phyloP scores from a whole-genome alignment of 129 eudicot genomes.

The carrot (Daucus carota) region DNA sequence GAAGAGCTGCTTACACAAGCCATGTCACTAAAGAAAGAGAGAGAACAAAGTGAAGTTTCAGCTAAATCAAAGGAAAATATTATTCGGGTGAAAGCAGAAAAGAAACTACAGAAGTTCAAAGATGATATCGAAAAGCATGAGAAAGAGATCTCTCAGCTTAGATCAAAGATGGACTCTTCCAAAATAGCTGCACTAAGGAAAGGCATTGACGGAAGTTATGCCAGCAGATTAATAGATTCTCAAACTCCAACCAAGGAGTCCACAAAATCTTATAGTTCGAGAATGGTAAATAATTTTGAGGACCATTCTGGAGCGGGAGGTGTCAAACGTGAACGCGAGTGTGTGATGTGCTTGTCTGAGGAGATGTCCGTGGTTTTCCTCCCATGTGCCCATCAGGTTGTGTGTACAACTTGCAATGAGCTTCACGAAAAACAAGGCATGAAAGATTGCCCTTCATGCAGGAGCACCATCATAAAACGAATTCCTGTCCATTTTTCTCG shows the following conservation, averaged over 20 bases:
- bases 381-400: conserved; percentile 93
- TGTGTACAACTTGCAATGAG: conserved; percentile 73
- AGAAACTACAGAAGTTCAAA: conserved; percentile 53
- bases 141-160: conserved; percentile 59
- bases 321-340: conserved; percentile 84
- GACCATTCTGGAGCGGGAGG: conserved; percentile 35
- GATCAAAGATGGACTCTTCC: conserved; percentile 61
- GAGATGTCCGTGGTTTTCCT: conserved; percentile 91
- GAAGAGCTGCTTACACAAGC: conserved; percentile 52
- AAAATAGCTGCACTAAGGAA: conserved; percentile 80
- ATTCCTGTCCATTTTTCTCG: conserved; percentile 59
- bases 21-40: conserved; percentile 34
- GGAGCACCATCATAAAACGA: conserved; percentile 59
- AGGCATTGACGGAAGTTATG: conserved; percentile 77
- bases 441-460: conserved; percentile 93
- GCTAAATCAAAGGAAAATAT: conserved; percentile 58
- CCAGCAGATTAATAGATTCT: conserved; percentile 36
- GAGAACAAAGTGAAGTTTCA: conserved; percentile 60
- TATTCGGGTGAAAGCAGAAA: conserved; percentile 50
- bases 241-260: conserved; percentile 30
- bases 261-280: conserved; percentile 20
- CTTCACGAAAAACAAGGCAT: conserved; percentile 86
- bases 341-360: conserved; percentile 91
- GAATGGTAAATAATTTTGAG: conserved; percentile 19
- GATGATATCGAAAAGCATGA: conserved; percentile 62